Evolutionary conservation across 2,329 filamentous ascomycete species (phyloP).

Genomic region (Arthrinium puccinioides): DNA sequence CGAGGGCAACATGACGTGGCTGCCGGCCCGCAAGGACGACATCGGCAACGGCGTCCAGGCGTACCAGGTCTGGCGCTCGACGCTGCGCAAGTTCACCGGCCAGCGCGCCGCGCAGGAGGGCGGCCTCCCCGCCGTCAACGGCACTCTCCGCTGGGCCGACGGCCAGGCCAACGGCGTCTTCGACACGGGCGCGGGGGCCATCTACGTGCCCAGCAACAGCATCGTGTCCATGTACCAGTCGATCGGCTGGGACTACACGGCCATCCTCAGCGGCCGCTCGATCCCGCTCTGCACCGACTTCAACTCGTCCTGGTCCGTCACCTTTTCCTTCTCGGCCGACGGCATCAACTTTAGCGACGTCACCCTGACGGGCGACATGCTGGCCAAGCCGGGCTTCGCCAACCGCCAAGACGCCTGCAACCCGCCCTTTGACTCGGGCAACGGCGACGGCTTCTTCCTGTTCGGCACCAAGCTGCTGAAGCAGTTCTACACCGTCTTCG

Average conservation of each 20-base stretch:
- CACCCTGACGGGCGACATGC: constrained; percentile 23
- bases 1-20: constrained; percentile 14
- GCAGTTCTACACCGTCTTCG: constrained; percentile 26
- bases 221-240: constrained; percentile 22
- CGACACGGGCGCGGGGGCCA: constrained; percentile 23
- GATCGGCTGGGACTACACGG: constrained; percentile 27
- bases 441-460: constrained; percentile 16
- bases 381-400: constrained; percentile 24
- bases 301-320: constrained; percentile 25
- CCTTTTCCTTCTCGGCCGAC: constrained; percentile 17
- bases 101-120: not conserved
- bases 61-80: constrained; percentile 25
- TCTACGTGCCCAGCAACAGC: constrained; percentile 16
- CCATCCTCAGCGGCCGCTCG: constrained; percentile 17
- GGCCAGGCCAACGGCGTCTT: constrained; percentile 16
- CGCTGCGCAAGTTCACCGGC: constrained; percentile 10
- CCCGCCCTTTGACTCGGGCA: constrained; percentile 24
- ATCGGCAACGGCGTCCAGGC: constrained; percentile 4
- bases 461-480: constrained; percentile 20
- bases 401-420: constrained; percentile 24
- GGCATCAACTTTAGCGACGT: constrained; percentile 7
- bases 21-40: constrained; percentile 10
- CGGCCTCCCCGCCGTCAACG: constrained; percentile 5
- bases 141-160: constrained; percentile 1
- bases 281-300: constrained; percentile 28